A percentile compares a stretch with the other conserved stretches of the same genome.
Evolutionary conservation across 805 yeast species (phyloP).

Genomic region (Isabelozyma heimii): DNA sequence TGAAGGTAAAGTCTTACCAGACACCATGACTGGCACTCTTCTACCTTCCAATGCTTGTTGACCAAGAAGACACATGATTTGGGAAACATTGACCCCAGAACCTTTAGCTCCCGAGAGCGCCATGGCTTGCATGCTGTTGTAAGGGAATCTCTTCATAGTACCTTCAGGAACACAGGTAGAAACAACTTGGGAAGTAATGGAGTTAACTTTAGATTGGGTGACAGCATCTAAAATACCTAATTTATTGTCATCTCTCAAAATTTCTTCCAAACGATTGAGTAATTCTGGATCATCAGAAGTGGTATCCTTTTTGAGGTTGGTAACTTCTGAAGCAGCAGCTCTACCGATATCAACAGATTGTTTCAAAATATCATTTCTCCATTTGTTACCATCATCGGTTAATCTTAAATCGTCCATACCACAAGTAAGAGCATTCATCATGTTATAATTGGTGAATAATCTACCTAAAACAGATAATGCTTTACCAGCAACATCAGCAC

Average conservation of each 20-base stretch:
- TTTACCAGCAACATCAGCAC: conserved; percentile 86
- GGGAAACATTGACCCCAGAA: conserved; percentile 96
- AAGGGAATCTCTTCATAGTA: conserved; percentile 92
- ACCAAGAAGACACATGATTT: conserved; percentile 98
- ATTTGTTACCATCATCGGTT: conserved; percentile 83
- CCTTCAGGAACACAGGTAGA: conserved; percentile 94
- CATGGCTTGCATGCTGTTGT: conserved; percentile 98
- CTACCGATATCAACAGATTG: conserved; percentile 82
- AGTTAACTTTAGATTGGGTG: conserved; percentile 87
- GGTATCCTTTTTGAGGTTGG: conserved; percentile 64
- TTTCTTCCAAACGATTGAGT: conserved; percentile 86
- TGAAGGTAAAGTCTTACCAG: conserved; percentile 95
- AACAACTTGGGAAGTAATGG: conserved; percentile 92
- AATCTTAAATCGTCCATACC: conserved; percentile 99
- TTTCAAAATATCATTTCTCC: conserved; percentile 81
- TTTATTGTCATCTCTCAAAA: conserved; percentile 88
- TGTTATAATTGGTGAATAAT: conserved; percentile 89
- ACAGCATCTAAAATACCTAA: conserved; percentile 94
- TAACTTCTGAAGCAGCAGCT: conserved; percentile 91
- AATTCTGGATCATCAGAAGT: conserved; percentile 66
- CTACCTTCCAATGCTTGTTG: conserved; percentile 99
- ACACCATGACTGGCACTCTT: conserved; percentile 98
- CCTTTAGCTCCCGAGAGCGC: conserved; percentile 99
- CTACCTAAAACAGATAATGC: conserved; percentile 91
- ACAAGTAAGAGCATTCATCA: conserved; percentile 93